Percentiles rank a stretch among this genome's conserved stretches.
Evolutionary conservation across 441 rosid species (phyloP).

Genomic region (Omphalea diandra): DNA sequence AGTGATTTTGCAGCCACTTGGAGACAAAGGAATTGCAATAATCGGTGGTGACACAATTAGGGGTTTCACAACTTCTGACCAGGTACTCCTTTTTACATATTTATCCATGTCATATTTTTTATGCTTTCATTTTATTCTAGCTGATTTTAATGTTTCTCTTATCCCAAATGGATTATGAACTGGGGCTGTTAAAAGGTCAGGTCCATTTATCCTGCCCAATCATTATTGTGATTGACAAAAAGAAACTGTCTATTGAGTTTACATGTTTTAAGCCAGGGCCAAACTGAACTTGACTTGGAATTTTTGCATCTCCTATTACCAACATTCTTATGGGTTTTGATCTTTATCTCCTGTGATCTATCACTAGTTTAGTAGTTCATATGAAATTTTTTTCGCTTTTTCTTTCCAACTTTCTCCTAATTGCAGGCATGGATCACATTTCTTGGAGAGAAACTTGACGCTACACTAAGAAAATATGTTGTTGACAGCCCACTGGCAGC

Average conservation of each 20-base stretch:
- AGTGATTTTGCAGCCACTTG: conserved; percentile 87
- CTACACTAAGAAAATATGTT: conserved; percentile 50
- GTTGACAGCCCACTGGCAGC: conserved; percentile 29
- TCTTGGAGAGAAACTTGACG: conserved; percentile 79
- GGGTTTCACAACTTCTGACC: conserved; percentile 79
- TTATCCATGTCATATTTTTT: neutral
- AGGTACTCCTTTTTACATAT: conserved; percentile 41
- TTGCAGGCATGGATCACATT: conserved; percentile 77
- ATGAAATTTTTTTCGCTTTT: neutral
- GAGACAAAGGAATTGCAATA: conserved; percentile 62
- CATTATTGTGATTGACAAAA: neutral
- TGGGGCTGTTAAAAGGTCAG: neutral
- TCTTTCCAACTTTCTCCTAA: conserved; percentile 13
- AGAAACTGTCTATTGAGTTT: neutral
- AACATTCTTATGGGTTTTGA: neutral
- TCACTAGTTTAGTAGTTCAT: neutral
- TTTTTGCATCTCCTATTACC: neutral
- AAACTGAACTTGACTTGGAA: neutral
- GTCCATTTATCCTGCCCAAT: neutral
- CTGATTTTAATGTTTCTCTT: neutral
- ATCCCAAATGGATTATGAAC: neutral
- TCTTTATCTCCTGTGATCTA: neutral
- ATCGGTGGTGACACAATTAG: conserved; percentile 85
- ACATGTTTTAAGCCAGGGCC: neutral
- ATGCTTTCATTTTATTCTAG: neutral